Percentiles rank a stretch among this genome's conserved stretches.
Conservation (phyloP, 306 rosid genomes). For the Amphicarpaea edgeworthii region DNA sequence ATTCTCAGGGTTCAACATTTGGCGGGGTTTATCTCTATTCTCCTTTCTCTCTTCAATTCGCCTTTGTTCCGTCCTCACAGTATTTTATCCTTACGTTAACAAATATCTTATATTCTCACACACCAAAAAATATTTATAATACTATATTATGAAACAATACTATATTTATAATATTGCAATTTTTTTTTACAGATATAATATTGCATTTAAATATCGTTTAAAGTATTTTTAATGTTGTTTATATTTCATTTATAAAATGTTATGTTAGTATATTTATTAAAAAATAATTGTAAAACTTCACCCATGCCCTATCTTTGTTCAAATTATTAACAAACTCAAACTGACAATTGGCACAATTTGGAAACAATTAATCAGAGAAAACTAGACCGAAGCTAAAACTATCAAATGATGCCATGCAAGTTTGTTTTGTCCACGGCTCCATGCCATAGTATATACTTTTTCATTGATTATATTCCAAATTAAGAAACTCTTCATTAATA, state of each 20-base stretch:
- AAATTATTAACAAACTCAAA: too few relatives aligned
- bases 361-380: too few relatives aligned
- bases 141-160: too few relatives aligned
- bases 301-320: too few relatives aligned
- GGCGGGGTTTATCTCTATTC: slow-evolving; percentile 55
- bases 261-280: too few relatives aligned
- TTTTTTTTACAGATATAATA: too few relatives aligned
- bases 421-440: not conserved
- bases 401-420: not conserved
- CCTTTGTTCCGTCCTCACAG: not conserved
- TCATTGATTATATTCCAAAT: not conserved
- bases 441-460: not conserved
- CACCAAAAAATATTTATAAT: not conserved
- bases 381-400: not conserved
- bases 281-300: too few relatives aligned
- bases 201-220: too few relatives aligned
- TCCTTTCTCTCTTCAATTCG: not conserved
- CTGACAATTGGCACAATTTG: too few relatives aligned
- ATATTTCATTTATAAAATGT: too few relatives aligned
- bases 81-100: not conserved
- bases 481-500: not conserved
- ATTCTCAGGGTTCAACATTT: slow-evolving; percentile 35
- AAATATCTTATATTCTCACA: not conserved
- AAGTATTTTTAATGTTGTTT: too few relatives aligned
- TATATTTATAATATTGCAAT: too few relatives aligned